These are phyloP conservation scores for Auriscalpium orientale DNA, from an alignment of 768 basidiomycete species.

Conservation along the genomic window DNA sequence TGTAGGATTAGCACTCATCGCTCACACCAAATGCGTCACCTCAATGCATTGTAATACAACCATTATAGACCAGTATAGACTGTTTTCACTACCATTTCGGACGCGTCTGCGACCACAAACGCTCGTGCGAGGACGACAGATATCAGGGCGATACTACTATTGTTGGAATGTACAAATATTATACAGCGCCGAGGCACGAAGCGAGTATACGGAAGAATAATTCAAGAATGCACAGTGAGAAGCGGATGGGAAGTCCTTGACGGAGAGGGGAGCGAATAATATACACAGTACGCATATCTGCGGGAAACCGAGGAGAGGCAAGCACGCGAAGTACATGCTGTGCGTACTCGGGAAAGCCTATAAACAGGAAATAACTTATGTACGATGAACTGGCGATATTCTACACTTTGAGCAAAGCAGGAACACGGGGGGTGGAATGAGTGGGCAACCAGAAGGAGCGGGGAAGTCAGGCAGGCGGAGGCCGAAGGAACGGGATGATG, in stretches of 20 bases:
- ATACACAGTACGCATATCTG: not conserved
- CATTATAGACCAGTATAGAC: not conserved
- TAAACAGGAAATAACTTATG: conserved; percentile 18
- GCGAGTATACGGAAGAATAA: not conserved
- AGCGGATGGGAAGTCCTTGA: not conserved
- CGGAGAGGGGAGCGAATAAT: not conserved
- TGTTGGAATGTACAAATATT: not conserved
- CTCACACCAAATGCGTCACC: not conserved
- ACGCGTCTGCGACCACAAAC: too few relatives aligned
- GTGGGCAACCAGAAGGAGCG: too few relatives aligned
- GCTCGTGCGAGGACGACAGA: not conserved
- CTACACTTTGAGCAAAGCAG: too few relatives aligned
- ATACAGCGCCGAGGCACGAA: not conserved
- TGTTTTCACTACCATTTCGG: not conserved
- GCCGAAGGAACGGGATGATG: too few relatives aligned
- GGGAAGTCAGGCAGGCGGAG: too few relatives aligned
- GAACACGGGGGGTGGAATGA: too few relatives aligned
- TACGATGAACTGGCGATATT: not conserved
- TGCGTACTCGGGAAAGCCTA: conserved; percentile 1
- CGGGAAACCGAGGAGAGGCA: not conserved
- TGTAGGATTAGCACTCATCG: not conserved
- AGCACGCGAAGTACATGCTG: not conserved
- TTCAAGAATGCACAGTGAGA: not conserved
- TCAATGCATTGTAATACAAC: not conserved
- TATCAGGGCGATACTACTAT: not conserved